A percentile compares a stretch with the other conserved stretches of the same genome.
Evolutionary conservation across 108 stramenopile species (phyloP).

Genomic region (Fragilariopsis cylindrus): DNA sequence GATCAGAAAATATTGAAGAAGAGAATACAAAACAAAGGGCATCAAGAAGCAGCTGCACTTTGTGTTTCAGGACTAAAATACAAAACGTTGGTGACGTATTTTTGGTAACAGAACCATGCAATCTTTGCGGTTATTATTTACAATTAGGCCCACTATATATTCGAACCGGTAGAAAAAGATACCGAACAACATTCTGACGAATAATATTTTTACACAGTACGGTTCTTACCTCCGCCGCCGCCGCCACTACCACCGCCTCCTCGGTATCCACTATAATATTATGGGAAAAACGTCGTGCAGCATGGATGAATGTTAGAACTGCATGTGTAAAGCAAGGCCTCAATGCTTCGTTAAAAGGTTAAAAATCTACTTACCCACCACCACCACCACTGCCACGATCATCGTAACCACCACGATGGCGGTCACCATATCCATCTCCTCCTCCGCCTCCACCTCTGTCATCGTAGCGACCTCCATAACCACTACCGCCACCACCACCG

Average conservation of each 20-base stretch:
- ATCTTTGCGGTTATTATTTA: no score
- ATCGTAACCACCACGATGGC: constrained; percentile 48
- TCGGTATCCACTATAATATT: constrained; percentile 14
- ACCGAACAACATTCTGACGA: not conserved
- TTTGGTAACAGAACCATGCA: not conserved
- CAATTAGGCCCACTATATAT: not conserved
- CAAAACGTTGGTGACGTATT: not conserved
- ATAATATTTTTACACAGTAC: not conserved
- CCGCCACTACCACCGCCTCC: constrained; percentile 26
- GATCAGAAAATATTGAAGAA: not conserved
- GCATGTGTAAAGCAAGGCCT: no score
- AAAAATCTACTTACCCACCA: constrained; percentile 22
- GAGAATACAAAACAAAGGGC: not conserved
- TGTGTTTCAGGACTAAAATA: not conserved
- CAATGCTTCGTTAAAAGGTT: no score
- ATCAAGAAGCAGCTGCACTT: not conserved
- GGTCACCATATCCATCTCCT: constrained; percentile 46
- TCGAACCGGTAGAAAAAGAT: not conserved
- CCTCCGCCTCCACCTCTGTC: constrained; percentile 6
- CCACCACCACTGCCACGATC: constrained; percentile 40
- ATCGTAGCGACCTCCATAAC: not conserved
- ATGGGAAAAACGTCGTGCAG: not conserved
- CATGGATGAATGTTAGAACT: no score
- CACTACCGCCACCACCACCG: not conserved
- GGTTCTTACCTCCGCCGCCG: constrained; percentile 21